Evolutionary conservation across 192 early-diverging fungal species (phyloP).

Genomic region (Lobosporangium transversale): DNA sequence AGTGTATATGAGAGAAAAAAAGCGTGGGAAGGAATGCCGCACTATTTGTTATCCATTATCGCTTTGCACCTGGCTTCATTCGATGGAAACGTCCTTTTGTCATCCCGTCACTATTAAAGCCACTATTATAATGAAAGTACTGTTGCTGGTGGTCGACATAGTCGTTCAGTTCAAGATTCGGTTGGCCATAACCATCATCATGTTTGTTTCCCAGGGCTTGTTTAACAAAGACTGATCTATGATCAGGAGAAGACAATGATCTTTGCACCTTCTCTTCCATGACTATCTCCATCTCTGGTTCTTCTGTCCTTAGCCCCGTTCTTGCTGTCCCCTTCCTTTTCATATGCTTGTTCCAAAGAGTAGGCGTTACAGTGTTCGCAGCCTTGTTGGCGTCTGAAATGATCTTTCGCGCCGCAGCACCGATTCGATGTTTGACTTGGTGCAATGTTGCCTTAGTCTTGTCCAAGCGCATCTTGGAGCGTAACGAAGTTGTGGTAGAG

Average conservation of each 20-base stretch:
- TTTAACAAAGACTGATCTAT: too few relatives aligned
- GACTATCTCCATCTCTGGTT: too few relatives aligned
- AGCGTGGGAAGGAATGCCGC: too few relatives aligned
- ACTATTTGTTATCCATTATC: too few relatives aligned
- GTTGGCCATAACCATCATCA: too few relatives aligned
- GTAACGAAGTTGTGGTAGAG: constrained; percentile 20
- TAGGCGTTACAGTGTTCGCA: neutral
- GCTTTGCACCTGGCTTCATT: neutral
- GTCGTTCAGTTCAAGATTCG: too few relatives aligned
- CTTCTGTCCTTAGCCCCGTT: neutral
- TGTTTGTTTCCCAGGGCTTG: too few relatives aligned
- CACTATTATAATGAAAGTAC: neutral
- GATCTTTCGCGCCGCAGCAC: constrained; percentile 5
- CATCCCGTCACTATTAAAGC: neutral
- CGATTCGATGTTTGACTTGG: constrained; percentile 32
- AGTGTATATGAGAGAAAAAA: too few relatives aligned
- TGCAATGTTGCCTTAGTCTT: constrained; percentile 22
- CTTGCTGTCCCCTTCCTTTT: neutral
- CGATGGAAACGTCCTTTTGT: neutral
- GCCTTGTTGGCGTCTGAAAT: constrained; percentile 21
- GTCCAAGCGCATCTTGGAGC: constrained; percentile 15
- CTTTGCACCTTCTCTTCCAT: too few relatives aligned
- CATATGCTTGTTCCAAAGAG: too few relatives aligned
- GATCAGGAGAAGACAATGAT: too few relatives aligned
- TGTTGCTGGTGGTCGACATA: neutral